Percentiles rank a stretch among this genome's conserved stretches.
Conservation (phyloP, 2,329 filamentous ascomycete genomes). For the Ophiocordyceps sinensis region DNA sequence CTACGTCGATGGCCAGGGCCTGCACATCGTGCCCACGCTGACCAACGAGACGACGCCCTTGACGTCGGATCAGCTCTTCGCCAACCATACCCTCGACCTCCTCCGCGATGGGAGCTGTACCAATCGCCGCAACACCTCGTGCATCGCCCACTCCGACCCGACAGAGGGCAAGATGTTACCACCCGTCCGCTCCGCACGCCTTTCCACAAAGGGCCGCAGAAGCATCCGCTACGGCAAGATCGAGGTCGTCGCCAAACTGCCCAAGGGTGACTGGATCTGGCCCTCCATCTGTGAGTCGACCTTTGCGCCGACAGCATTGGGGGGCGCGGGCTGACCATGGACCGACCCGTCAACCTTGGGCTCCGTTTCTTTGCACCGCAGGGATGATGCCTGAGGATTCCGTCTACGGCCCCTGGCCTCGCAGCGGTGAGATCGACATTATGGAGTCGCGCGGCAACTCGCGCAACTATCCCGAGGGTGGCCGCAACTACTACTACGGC, state of each 20-base stretch:
- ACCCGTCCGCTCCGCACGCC: constrained; percentile 32
- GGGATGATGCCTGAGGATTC: constrained; percentile 35
- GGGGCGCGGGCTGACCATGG: no score
- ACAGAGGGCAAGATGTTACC: constrained; percentile 30
- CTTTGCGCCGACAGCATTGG: background rate
- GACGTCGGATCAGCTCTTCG: constrained; percentile 20
- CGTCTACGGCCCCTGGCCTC: constrained; percentile 35
- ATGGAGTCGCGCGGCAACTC: constrained; percentile 27
- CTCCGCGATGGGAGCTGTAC: constrained; percentile 27
- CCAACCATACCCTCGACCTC: constrained; percentile 29
- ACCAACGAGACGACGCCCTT: constrained; percentile 26
- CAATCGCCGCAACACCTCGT: constrained; percentile 15
- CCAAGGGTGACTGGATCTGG: constrained; percentile 41
- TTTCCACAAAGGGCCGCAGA: constrained; percentile 20
- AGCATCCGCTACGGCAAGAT: constrained; percentile 18
- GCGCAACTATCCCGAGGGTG: constrained; percentile 24
- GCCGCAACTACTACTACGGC: constrained; percentile 26
- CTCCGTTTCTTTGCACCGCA: background rate
- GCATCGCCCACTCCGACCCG: constrained; percentile 25
- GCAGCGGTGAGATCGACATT: constrained; percentile 39
- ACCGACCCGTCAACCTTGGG: no score
- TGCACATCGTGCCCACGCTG: constrained; percentile 40
- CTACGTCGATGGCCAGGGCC: constrained; percentile 30
- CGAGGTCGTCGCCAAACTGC: constrained; percentile 38
- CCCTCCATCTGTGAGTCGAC: constrained; percentile 23